Conservation (phyloP, 495 filamentous ascomycete species). For the Lophiotrema nucula region DNA sequence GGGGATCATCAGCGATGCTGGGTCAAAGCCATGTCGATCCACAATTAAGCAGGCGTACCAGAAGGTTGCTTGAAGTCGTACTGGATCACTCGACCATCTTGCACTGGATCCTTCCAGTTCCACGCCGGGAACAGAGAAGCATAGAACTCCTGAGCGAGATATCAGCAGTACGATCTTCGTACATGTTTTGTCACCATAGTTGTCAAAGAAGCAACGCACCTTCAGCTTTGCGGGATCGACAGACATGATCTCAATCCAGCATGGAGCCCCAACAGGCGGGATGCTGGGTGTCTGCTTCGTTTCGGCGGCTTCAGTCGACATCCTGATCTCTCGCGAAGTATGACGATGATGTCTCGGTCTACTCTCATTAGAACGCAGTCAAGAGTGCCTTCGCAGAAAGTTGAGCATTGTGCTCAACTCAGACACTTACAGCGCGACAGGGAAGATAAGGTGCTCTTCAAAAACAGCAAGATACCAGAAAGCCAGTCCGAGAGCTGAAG, state of each 20-base stretch:
- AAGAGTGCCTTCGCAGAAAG: too few relatives aligned
- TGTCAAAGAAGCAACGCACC: slow-evolving; percentile 5
- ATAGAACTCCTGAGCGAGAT: slow-evolving; percentile 22
- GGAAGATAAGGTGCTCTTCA: too few relatives aligned
- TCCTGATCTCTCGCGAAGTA: too few relatives aligned
- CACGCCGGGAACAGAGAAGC: slow-evolving; percentile 27
- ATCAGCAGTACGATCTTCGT: not conserved
- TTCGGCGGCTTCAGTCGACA: slow-evolving; percentile 6
- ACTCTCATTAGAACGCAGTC: too few relatives aligned
- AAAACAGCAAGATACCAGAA: too few relatives aligned
- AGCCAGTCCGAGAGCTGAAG: too few relatives aligned
- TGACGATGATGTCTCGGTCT: not conserved
- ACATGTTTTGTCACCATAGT: not conserved
- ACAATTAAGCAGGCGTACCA: slow-evolving; percentile 18
- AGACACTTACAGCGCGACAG: too few relatives aligned
- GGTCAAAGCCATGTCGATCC: not conserved
- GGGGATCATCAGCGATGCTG: not conserved
- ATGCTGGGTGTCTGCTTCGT: not conserved
- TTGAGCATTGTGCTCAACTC: too few relatives aligned
- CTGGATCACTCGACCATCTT: slow-evolving; percentile 4
- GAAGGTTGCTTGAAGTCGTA: slow-evolving; percentile 12
- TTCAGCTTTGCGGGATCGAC: slow-evolving; percentile 19
- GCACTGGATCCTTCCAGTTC: slow-evolving; percentile 7
- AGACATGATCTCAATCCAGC: slow-evolving; percentile 30
- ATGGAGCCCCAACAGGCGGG: slow-evolving; percentile 19